phyloP scores from a whole-genome alignment of 345 rosid genomes.

The Aethionema arabicum region DNA sequence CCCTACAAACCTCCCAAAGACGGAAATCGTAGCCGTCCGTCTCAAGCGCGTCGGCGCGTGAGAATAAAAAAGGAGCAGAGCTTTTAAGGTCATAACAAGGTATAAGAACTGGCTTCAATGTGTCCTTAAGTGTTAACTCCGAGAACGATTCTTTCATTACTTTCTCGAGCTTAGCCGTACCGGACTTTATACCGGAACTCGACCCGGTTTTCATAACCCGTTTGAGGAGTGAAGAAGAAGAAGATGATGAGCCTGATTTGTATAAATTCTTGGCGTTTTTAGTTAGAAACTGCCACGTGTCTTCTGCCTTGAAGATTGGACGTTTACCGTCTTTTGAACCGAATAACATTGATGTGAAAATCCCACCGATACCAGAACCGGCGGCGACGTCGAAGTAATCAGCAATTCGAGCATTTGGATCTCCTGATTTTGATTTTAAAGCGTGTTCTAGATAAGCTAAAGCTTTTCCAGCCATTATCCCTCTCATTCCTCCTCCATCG shows the following conservation, averaged over 20 bases:
- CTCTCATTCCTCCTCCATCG: conserved; percentile 95
- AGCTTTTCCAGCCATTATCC: conserved; percentile 86
- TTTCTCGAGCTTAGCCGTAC: conserved; percentile 56
- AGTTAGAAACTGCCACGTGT: conserved; percentile 85
- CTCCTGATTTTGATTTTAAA: conserved; percentile 71
- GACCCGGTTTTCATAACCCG: conserved; percentile 56
- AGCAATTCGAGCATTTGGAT: conserved; percentile 85
- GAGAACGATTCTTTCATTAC: conserved; percentile 65
- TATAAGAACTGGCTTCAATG: conserved; percentile 77
- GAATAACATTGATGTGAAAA: conserved; percentile 90
- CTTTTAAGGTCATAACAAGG: conserved; percentile 91
- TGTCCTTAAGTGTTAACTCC: conserved; percentile 76
- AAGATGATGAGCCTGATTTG: conserved; percentile 37
- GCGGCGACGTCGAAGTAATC: conserved; percentile 94
- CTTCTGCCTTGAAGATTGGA: conserved; percentile 78
- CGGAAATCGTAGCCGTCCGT: conserved; percentile 81
- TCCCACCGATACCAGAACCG: conserved; percentile 87
- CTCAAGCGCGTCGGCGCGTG: conserved; percentile 95
- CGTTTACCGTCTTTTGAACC: conserved; percentile 66
- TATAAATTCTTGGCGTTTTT: conserved; percentile 64
- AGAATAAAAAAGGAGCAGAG: conserved; percentile 87
- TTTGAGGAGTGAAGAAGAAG: conserved; percentile 41
- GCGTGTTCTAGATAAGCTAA: conserved; percentile 80
- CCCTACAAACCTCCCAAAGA: conserved; percentile 90
- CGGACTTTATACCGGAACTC: conserved; percentile 29